Percentiles rank a stretch among this genome's conserved stretches.
phyloP scores from a whole-genome alignment of 352 stramenopile species.

The Plasmopara halstedii region DNA sequence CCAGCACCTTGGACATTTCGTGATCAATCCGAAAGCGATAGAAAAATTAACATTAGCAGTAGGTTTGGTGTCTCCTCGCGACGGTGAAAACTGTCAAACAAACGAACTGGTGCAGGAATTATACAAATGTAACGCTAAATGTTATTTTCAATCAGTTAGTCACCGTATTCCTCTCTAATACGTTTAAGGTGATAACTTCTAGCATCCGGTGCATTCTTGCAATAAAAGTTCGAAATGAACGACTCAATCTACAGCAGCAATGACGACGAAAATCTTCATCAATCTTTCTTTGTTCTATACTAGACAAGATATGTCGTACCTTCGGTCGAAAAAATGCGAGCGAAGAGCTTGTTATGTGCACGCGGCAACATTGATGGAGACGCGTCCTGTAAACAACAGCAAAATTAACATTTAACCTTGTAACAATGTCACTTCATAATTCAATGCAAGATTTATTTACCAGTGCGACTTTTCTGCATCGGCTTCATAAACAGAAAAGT shows the following conservation, averaged over 20 bases:
- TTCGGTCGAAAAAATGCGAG: slow-evolving; percentile 70
- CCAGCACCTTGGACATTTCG: slow-evolving; percentile 89
- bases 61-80: slow-evolving; percentile 11
- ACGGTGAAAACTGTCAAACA: slow-evolving; percentile 19
- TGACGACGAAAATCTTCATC: background rate
- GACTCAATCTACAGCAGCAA: slow-evolving; percentile 47
- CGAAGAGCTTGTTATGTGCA: slow-evolving; percentile 66
- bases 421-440: slow-evolving; percentile 1
- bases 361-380: slow-evolving; percentile 54
- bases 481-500: slow-evolving; percentile 52
- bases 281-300: background rate
- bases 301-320: slow-evolving; percentile 15
- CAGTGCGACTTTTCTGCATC: slow-evolving; percentile 31
- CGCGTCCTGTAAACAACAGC: slow-evolving; percentile 34
- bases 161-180: slow-evolving; percentile 52
- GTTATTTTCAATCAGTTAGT: slow-evolving; percentile 5
- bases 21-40: background rate
- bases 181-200: slow-evolving; percentile 55
- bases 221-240: slow-evolving; percentile 63
- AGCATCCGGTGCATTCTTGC: slow-evolving; percentile 48
- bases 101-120: slow-evolving; percentile 6
- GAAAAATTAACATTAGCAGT: background rate
- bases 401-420: background rate
- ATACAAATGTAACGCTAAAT: slow-evolving; percentile 9
- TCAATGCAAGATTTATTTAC: slow-evolving; percentile 15